These are phyloP conservation scores for Massariosphaeria phaeospora DNA, from an alignment of 495 filamentous ascomycete species.

Conservation along the genomic window DNA sequence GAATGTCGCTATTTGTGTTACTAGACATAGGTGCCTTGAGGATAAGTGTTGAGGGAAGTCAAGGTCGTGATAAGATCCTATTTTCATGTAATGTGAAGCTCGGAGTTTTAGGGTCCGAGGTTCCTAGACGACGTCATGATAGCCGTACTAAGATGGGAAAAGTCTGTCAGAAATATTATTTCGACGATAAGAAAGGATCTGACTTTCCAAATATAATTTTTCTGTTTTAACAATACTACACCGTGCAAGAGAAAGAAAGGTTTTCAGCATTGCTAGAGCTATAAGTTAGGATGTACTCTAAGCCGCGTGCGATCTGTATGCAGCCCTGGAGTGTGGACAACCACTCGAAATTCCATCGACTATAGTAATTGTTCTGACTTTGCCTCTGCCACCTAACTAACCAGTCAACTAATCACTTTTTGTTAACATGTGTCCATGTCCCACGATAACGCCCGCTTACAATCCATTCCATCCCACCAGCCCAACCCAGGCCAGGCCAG, in stretches of 20 bases:
- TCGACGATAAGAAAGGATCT: neutral
- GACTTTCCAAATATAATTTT: neutral
- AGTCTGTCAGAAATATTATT: neutral
- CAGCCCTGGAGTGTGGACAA: neutral
- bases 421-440: neutral
- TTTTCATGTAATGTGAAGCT: neutral
- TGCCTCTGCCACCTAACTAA: neutral
- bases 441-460: neutral
- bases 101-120: slow-evolving; percentile 13
- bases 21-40: slow-evolving; percentile 14
- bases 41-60: neutral
- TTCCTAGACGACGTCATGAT: slow-evolving; percentile 12
- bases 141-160: neutral
- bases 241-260: neutral
- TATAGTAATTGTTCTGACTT: neutral
- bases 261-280: too few species aligned
- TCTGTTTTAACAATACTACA: neutral
- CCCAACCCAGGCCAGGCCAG: too few species aligned
- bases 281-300: too few species aligned
- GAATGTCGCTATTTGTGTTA: slow-evolving; percentile 30
- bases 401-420: too few species aligned
- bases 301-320: neutral
- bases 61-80: neutral
- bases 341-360: neutral
- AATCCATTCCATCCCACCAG: neutral